Conservation (phyloP, 108 stramenopile species). For the Pseudonitzschia pungens region DNA sequence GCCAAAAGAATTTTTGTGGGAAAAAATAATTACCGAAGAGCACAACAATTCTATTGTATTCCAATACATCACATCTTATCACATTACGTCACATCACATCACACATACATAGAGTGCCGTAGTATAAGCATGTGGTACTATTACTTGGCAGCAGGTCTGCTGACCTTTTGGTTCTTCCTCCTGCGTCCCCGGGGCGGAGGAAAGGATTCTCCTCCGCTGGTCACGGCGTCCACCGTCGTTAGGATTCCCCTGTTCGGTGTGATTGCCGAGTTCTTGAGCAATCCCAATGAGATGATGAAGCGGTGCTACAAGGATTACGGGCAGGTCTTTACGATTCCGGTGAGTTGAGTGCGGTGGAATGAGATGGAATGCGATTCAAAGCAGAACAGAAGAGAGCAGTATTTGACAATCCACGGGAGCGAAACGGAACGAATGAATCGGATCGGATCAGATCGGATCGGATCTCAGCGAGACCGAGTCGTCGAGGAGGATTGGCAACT, state of each 20-base stretch:
- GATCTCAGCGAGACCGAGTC: too few species aligned
- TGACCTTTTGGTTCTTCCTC: conserved; percentile 35
- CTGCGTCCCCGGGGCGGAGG: conserved; percentile 56
- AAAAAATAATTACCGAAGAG: too few species aligned
- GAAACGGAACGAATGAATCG: too few species aligned
- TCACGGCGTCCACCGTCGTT: conserved; percentile 53
- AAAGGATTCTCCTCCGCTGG: conserved; percentile 70
- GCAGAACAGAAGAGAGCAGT: too few species aligned
- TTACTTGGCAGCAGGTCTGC: conserved; percentile 21
- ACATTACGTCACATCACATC: too few species aligned
- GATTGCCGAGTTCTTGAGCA: conserved; percentile 82
- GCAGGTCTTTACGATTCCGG: conserved; percentile 89
- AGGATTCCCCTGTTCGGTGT: conserved; percentile 79
- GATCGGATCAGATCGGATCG: too few species aligned
- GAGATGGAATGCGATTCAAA: background rate
- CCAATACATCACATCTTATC: too few species aligned
- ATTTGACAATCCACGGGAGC: too few species aligned
- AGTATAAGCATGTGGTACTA: conserved; percentile 29
- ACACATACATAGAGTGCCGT: too few species aligned
- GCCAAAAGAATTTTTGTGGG: too few species aligned
- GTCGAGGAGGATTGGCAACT: too few species aligned
- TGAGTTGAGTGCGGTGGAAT: conserved; percentile 35
- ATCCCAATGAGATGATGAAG: conserved; percentile 90
- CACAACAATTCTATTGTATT: too few species aligned
- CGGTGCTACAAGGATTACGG: conserved; percentile 87